Evolutionary conservation across 148 eudicot species (phyloP).

Genomic region (Spergularia marina): DNA sequence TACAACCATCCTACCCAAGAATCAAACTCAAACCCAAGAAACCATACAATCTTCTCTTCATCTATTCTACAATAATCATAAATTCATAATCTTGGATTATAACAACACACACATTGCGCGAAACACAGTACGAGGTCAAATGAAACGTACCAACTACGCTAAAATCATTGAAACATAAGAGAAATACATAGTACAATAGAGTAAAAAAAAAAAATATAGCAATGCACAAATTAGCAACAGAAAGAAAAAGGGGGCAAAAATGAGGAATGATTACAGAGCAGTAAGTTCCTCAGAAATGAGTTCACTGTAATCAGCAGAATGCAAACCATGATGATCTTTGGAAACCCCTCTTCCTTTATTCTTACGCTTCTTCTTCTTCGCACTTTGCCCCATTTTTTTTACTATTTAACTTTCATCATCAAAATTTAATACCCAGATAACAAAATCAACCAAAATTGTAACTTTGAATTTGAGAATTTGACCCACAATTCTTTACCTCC

Average conservation of each 20-base stretch:
- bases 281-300: conserved; percentile 75
- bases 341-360: conserved; percentile 54
- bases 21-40: background rate
- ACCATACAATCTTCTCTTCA: background rate
- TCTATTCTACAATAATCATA: conserved; percentile 3
- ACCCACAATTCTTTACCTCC: background rate
- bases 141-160: background rate
- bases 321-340: conserved; percentile 65
- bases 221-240: background rate
- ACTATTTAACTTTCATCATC: background rate
- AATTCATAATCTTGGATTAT: background rate
- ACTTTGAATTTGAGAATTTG: background rate
- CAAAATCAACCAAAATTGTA: background rate
- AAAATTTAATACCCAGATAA: conserved; percentile 15
- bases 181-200: background rate
- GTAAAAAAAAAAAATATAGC: background rate
- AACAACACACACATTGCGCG: background rate
- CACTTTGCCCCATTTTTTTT: conserved; percentile 58
- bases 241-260: background rate
- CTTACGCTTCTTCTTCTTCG: conserved; percentile 88
- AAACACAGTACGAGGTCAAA: background rate
- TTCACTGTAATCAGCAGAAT: conserved; percentile 45
- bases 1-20: background rate
- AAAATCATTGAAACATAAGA: background rate
- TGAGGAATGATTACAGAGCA: conserved; percentile 54